Evolutionary conservation across 78 protist genomes (phyloP), one percentile per base, ranked within the genome.

Genomic region (Monosiga brevicollis): DNA sequence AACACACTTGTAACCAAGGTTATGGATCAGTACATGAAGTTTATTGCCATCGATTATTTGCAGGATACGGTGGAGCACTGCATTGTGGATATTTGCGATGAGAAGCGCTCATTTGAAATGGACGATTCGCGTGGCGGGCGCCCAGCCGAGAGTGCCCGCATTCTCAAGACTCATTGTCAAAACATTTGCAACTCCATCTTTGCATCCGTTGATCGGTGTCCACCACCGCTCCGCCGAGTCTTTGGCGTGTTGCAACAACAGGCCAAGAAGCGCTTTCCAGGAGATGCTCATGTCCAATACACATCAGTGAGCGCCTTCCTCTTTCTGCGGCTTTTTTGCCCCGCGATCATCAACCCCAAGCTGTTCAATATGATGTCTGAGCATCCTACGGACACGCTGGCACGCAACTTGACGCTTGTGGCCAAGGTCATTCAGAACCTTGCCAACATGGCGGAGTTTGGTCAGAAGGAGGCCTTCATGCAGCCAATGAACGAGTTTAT

Each of bases 361-460:
- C 79, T 90, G 32, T 92, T 92, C 83, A 92, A 84, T 38, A 37
- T 92, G 87, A 83, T 88, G 88, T 82, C 9, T 0, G 86, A 70
- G 38, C 38, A 3, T 34, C n/a, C n/a, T n/a, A n/a, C n/a, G n/a
- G n/a, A n/a, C n/a, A n/a, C n/a, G n/a, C n/a, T n/a, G 22, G 79
- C 91, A 23, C 90, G 95, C 76, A 83, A 89, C 0, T 87, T 93
- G 37, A 90, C 89, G 40, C 91, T 93, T 75, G 83, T 90, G 32
- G 92, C 95, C 32, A 93, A 93, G 62, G 86, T 90, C n/a, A 72
- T 92, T 29, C 95, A 92, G 75, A 92, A 89, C 76, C 86, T 92
- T 11, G 91, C 93, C 42, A 92, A 92, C 79, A 80, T 84, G 36
- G 92, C 89, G 9, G 85, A 86, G 24, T 82, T 92, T 34, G 91